Percentiles rank a stretch among this genome's conserved stretches.
Conservation (phyloP, 805 yeast genomes). For the Wickerhamiella shivajii region DNA sequence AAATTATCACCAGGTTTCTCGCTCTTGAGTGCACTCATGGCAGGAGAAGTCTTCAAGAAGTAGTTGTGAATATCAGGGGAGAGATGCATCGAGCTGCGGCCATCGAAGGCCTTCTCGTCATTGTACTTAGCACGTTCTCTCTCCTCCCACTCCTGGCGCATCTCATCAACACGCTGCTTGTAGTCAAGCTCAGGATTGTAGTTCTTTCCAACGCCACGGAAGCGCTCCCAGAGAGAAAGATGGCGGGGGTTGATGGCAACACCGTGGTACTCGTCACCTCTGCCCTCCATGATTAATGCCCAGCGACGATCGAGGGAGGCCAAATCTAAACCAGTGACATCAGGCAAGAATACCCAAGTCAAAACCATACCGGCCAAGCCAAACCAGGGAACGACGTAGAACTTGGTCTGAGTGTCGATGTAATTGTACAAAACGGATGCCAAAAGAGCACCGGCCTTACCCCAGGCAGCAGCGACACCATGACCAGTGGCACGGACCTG, state of each 20-base stretch:
- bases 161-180: slow-evolving; percentile 26
- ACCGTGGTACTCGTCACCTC: slow-evolving; percentile 27
- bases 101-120: slow-evolving; percentile 14
- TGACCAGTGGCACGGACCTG: slow-evolving; percentile 52
- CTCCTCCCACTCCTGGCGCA: slow-evolving; percentile 26
- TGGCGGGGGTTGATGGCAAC: slow-evolving; percentile 26
- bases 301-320: slow-evolving; percentile 28
- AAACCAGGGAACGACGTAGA: slow-evolving; percentile 28
- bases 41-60: slow-evolving; percentile 25
- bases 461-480: slow-evolving; percentile 50
- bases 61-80: slow-evolving; percentile 24
- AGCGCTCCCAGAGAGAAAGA: slow-evolving; percentile 25
- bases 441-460: slow-evolving; percentile 50
- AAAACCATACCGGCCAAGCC: slow-evolving; percentile 27
- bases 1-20: slow-evolving; percentile 19
- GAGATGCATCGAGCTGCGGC: slow-evolving; percentile 15
- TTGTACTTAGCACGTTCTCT: slow-evolving; percentile 18
- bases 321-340: slow-evolving; percentile 26
- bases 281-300: slow-evolving; percentile 24
- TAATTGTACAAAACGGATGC: slow-evolving; percentile 31
- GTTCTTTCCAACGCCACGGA: slow-evolving; percentile 23
- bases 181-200: slow-evolving; percentile 27
- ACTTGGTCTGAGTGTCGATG: slow-evolving; percentile 23
- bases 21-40: slow-evolving; percentile 19
- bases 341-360: slow-evolving; percentile 25